Percentiles rank a stretch among this genome's conserved stretches.
Evolutionary conservation across 768 basidiomycete species (phyloP).

Genomic region (Mycena belliarum): DNA sequence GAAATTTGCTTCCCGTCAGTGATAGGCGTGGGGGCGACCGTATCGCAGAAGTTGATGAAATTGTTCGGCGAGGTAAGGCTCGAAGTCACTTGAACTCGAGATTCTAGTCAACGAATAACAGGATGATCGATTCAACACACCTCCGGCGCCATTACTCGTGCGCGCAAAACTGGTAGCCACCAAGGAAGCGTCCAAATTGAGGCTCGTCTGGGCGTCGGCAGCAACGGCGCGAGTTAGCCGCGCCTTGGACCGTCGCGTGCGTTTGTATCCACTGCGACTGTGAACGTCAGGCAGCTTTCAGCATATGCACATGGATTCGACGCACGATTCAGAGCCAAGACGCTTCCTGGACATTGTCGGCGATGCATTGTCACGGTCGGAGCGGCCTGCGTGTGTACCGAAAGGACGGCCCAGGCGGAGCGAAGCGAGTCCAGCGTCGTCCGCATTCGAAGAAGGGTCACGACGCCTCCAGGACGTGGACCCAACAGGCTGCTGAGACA

Average conservation of each 20-base stretch:
- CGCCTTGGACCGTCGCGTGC: not conserved
- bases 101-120: not conserved
- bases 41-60: slow-evolving; percentile 70
- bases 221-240: not conserved
- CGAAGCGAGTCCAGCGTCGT: not conserved
- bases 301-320: not conserved
- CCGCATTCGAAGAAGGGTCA: not conserved
- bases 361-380: too few species aligned
- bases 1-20: slow-evolving; percentile 51
- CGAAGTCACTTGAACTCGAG: not conserved
- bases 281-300: too few species aligned
- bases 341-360: not conserved
- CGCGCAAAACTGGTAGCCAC: not conserved
- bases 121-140: not conserved
- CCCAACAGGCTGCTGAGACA: slow-evolving; percentile 1
- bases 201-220: slow-evolving; percentile 5
- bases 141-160: not conserved
- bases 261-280: not conserved
- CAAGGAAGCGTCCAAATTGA: not conserved
- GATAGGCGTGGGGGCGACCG: slow-evolving; percentile 46
- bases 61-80: slow-evolving; percentile 63
- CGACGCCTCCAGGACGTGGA: slow-evolving; percentile 10
- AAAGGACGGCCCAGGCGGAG: not conserved
- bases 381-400: too few species aligned
- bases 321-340: not conserved